Evolutionary conservation across 176 grass and related monocot species (phyloP).

Genomic region (Elaeis guineensis): DNA sequence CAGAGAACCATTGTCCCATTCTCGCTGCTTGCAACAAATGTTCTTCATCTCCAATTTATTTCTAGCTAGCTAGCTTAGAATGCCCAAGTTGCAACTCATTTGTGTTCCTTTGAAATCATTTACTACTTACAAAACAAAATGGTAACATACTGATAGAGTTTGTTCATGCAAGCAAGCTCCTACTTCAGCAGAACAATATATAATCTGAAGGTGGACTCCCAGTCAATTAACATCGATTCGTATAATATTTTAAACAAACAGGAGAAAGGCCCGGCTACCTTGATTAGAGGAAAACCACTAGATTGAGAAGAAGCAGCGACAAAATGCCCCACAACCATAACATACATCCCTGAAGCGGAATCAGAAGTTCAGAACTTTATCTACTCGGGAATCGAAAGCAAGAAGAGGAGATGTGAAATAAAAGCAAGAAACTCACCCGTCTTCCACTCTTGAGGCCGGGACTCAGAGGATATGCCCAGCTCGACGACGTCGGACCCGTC

Average conservation of each 20-base stretch:
- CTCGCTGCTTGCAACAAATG: too few species aligned
- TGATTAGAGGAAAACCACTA: slow-evolving; percentile 26
- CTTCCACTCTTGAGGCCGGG: slow-evolving; percentile 28
- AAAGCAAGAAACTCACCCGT: slow-evolving; percentile 5
- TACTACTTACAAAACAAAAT: too few species aligned
- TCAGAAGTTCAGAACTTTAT: slow-evolving; percentile 12
- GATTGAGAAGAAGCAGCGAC: slow-evolving; percentile 10
- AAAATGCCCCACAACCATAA: slow-evolving; percentile 65
- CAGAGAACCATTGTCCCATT: too few species aligned
- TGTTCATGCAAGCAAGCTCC: too few species aligned
- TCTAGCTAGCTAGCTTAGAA: too few species aligned
- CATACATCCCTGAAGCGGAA: slow-evolving; percentile 54
- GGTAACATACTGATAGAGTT: too few species aligned
- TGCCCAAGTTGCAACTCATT: too few species aligned
- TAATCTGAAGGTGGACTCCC: too few species aligned
- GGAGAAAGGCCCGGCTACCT: slow-evolving; percentile 25
- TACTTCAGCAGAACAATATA: too few species aligned
- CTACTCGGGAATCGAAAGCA: neutral
- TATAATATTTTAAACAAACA: neutral
- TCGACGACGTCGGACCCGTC: slow-evolving; percentile 57
- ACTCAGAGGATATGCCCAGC: slow-evolving; percentile 26
- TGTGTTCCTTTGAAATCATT: too few species aligned
- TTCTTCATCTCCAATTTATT: too few species aligned
- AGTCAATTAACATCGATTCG: too few species aligned
- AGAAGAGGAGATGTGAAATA: neutral